Evolutionary conservation across 2,329 filamentous ascomycete genomes (phyloP), one percentile per base, ranked within the genome.

Genomic region (Magnaporthales sp.): DNA sequence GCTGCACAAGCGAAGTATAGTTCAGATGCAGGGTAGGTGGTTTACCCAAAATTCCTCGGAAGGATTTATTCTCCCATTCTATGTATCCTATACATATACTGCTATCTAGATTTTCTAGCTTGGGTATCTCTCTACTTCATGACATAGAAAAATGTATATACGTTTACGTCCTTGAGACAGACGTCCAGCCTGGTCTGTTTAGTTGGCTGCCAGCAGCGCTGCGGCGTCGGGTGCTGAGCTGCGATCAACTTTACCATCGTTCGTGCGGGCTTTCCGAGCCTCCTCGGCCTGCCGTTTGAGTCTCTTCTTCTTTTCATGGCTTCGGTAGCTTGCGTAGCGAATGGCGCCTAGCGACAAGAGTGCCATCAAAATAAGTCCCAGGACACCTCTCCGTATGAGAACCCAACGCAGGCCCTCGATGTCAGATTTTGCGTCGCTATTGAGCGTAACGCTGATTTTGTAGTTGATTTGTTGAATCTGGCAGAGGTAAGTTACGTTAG

Each of bases 381-480:
- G 75, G 30, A 87, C 86, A 26, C 86, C 86, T 65, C 87, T 81
- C 66, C 86, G 80, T 68, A 88, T 91, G 70, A 89, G 78, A 56
- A 97, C 88, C 95, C 95, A 98, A 68, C 95, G 84, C 63, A 99
- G 80, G 1, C 89, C 91, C 77, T 99, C 95, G 63, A 98, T 93
- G 72, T 97, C 91, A 4, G 91, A 94, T 75, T 94, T 93, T 63
- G 91, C 88, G 76, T 98, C 95, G 69, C 92, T 95, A 76, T 92
- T 96, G 60, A 99, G 84, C 56, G 87, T 84, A 32, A 97, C 92
- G 26, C 91, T 96, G 76, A 99, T 98, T 76, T 96, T 95, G 79
- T 98, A 97, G 78, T 94, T 96, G 71, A 98, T 84, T 80, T 97
- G 91, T 82, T 97, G 93, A 69, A 97, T 93, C 84, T 92, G 73